Evolutionary conservation across 2,329 filamentous ascomycete species (phyloP).

Genomic region (Arthrinium phaeospermum): DNA sequence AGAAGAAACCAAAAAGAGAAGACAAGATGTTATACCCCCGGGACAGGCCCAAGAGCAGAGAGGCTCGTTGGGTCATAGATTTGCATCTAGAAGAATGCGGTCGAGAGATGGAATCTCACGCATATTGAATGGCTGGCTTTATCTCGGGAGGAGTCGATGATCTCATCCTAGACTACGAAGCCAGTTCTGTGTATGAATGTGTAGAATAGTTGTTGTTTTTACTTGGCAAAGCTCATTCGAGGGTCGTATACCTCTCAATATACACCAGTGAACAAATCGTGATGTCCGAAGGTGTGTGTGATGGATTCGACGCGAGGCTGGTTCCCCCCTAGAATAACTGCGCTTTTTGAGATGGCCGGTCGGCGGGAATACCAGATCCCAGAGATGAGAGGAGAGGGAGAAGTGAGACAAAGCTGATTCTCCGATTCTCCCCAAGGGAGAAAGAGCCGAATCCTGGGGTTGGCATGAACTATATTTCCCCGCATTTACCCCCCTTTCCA

Average conservation of each 20-base stretch:
- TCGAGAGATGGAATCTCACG: neutral
- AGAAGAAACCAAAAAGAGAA: neutral
- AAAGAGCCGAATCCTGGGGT: neutral
- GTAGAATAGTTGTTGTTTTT: constrained; percentile 1
- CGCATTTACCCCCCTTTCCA: constrained; percentile 4
- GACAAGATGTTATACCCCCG: constrained; percentile 1
- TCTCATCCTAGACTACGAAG: neutral
- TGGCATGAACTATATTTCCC: neutral
- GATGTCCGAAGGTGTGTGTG: neutral
- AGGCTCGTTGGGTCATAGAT: neutral
- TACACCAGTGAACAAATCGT: neutral
- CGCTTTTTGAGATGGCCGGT: neutral
- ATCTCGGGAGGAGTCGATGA: neutral
- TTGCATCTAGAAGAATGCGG: neutral
- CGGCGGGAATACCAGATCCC: neutral
- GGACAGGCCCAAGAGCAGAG: neutral
- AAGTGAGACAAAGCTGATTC: neutral
- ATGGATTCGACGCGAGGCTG: neutral
- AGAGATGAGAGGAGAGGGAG: neutral
- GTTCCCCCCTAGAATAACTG: neutral
- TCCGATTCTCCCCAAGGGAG: neutral
- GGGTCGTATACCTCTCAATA: neutral
- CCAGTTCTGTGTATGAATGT: neutral
- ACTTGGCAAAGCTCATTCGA: neutral
- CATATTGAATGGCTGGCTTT: neutral